These are phyloP conservation scores for Arabidopsis arenosa DNA, from an alignment of 345 rosid genomes.

Conservation along the genomic window DNA sequence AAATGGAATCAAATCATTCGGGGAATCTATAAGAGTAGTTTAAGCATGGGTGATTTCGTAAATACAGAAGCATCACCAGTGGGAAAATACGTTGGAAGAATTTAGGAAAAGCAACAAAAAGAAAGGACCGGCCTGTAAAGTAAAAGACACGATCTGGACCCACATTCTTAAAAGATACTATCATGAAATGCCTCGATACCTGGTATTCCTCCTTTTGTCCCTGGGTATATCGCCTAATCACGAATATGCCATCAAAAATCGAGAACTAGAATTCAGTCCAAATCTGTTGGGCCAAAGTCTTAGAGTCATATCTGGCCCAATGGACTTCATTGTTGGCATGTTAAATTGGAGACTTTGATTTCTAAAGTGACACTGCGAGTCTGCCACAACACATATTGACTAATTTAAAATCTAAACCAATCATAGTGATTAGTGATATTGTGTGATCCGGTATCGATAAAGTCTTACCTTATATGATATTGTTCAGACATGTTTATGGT, in stretches of 20 bases:
- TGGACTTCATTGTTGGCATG: background rate
- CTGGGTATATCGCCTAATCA: background rate
- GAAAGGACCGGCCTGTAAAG: conserved; percentile 43
- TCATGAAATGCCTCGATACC: conserved; percentile 39
- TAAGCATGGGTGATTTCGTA: conserved; percentile 23
- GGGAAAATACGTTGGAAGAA: conserved; percentile 43
- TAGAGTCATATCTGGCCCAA: background rate
- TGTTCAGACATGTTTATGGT: background rate
- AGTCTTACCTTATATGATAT: too few relatives aligned
- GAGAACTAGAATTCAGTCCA: background rate
- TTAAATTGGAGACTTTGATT: background rate
- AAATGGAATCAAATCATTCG: too few relatives aligned
- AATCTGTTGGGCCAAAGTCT: background rate
- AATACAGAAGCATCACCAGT: background rate
- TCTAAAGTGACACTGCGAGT: too few relatives aligned
- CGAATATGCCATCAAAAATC: conserved; percentile 10
- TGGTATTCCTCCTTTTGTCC: conserved; percentile 21
- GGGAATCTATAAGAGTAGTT: too few relatives aligned
- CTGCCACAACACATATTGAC: too few relatives aligned
- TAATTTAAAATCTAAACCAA: too few relatives aligned
- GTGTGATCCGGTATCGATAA: too few relatives aligned
- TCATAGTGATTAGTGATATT: too few relatives aligned
- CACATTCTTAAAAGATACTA: conserved; percentile 29
- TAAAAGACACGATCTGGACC: conserved; percentile 37
- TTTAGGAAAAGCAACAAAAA: conserved; percentile 43